phyloP scores from a whole-genome alignment of 805 yeast species.

The Lachancea lanzarotensis region DNA sequence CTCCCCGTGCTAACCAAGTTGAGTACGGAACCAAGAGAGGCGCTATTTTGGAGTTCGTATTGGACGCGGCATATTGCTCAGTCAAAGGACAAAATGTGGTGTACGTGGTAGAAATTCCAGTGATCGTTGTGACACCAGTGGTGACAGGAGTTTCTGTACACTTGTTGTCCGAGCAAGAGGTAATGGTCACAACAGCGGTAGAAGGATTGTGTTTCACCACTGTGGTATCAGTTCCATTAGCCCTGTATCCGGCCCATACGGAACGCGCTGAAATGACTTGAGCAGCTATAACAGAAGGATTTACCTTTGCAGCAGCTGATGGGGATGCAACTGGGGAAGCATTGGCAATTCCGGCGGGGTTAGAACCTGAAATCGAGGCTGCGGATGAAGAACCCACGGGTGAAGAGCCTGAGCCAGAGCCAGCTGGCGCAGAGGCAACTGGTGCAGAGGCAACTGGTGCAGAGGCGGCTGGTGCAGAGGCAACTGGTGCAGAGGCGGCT shows the following conservation, averaged over 20 bases:
- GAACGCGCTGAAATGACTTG: background rate
- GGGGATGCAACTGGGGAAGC: background rate
- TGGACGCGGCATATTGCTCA: conserved; percentile 6
- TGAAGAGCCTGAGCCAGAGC: no score
- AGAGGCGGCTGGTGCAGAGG: no score
- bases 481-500: no score
- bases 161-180: conserved; percentile 4
- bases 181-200: conserved; percentile 8
- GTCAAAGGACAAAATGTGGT: conserved; percentile 6
- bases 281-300: background rate
- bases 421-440: no score
- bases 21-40: background rate
- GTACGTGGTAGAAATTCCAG: conserved; percentile 3
- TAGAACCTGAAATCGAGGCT: background rate
- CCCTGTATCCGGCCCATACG: background rate
- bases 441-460: no score
- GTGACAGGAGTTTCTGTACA: conserved; percentile 8
- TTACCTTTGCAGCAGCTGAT: background rate
- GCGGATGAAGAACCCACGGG: background rate
- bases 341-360: background rate
- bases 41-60: background rate
- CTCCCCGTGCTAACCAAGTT: background rate
- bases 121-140: conserved; percentile 10
- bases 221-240: background rate
- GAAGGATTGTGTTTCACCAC: background rate